Conservation (phyloP, 257 asterid species). For the Nicotiana undulata region DNA sequence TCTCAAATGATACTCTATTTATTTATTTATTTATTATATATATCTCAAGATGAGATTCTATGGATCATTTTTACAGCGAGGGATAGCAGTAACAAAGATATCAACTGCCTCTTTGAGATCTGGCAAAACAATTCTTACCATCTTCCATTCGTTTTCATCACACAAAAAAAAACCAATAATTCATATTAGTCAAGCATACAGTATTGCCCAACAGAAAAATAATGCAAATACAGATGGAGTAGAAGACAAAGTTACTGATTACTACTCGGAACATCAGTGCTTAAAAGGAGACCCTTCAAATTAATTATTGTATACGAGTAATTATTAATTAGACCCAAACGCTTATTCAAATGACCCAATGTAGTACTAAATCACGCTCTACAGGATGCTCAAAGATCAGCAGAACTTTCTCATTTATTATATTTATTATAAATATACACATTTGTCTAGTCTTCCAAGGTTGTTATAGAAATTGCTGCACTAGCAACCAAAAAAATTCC, state of each 20-base stretch:
- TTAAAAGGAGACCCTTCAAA: background rate
- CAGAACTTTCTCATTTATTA: background rate
- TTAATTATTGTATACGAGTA: background rate
- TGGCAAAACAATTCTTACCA: background rate
- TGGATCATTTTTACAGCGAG: background rate
- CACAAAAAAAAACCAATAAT: background rate
- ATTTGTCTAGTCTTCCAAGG: background rate
- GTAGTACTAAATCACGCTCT: background rate
- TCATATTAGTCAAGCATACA: background rate
- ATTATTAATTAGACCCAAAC: background rate
- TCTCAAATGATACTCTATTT: background rate
- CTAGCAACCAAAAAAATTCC: background rate
- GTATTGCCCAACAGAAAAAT: background rate
- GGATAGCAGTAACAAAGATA: background rate
- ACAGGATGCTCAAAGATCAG: background rate
- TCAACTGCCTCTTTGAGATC: background rate
- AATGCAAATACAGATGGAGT: background rate
- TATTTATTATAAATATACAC: background rate
- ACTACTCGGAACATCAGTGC: background rate
- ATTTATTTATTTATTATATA: background rate
- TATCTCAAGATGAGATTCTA: background rate
- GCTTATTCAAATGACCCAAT: background rate
- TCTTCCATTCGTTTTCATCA: background rate
- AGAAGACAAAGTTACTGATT: background rate
- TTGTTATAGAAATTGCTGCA: background rate